Base-by-base conservation (phyloP, 2,329 filamentous ascomycete species). In the Fusarium lateritium region DNA sequence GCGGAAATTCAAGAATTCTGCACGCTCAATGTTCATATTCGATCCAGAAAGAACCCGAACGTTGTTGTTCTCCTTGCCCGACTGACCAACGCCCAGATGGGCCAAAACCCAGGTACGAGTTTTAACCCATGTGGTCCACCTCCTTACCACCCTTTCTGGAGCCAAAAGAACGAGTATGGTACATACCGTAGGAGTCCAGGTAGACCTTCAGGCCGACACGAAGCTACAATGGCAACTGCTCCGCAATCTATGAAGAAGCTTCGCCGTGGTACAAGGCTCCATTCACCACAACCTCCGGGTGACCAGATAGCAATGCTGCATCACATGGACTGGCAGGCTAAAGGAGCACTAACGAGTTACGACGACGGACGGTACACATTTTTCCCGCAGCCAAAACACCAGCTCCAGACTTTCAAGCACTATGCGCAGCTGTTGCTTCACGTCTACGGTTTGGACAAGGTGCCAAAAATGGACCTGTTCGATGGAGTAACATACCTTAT, bases 11-110 rank as follows among this genome's bases (percentile, higher is more conserved):
- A n/a, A 8, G 40, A 42, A 22, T 9, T 8, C 6, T 24, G 21
- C 14, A 17, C 14, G 17, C 38, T 57, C 11, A 15, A 24, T 8
- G 22, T 57, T 11, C 36, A 57, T 13, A 17, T 14, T 5, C 13
- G 39, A 15, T 36, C 34, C 15, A n/a, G 9, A 17, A 7, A 36
- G 21, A 17, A 44, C 22, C 19, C 22, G 14, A 17, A n/a, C 42
- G 7, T 14, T 28, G 5, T 28, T 15, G 11, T 15, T 9, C 15
- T n/a, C 8, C 5, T 26, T 10, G 7, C 8, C 9, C 10, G 10
- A 21, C 52, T 22, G 28, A 11, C n/a, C 24, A 44, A 57, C 15
- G 15, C 28, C 21, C 55, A 57, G 14, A 54, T 54, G 55, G 55
- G 55, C 13, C 33, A 15, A 4, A 15, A 17, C 11, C 55, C 38